Evolutionary conservation across 192 early-diverging fungal species (phyloP).

Genomic region (Lobulomyces angularis): DNA sequence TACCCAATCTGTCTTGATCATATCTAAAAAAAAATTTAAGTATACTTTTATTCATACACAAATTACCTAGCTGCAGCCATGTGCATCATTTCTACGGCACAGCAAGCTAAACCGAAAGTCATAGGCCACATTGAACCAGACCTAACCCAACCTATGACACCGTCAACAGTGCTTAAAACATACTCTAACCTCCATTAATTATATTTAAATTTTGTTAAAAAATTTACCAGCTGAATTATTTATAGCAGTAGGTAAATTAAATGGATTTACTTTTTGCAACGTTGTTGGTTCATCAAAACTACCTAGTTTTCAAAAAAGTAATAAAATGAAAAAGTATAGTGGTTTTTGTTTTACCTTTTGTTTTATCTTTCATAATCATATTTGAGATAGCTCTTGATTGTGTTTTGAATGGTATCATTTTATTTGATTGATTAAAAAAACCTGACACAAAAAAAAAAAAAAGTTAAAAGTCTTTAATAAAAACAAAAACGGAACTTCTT

Average conservation of each 20-base stretch:
- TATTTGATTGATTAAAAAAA: too few species aligned
- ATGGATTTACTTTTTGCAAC: conserved; percentile 29
- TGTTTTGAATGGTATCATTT: too few species aligned
- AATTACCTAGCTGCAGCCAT: conserved; percentile 65
- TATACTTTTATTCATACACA: conserved; percentile 18
- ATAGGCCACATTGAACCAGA: conserved; percentile 71
- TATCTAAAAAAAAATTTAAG: conserved; percentile 93
- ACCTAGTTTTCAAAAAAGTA: too few species aligned
- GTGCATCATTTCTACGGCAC: conserved; percentile 97
- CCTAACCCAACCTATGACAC: conserved; percentile 85
- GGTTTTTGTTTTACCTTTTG: too few species aligned
- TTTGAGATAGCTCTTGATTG: too few species aligned
- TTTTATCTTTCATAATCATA: too few species aligned
- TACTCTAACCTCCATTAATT: conserved; percentile 16
- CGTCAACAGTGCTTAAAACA: conserved; percentile 80
- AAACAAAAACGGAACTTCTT: too few species aligned
- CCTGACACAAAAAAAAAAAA: too few species aligned
- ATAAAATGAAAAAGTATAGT: too few species aligned
- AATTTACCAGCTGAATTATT: conserved; percentile 34
- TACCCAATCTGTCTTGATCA: conserved; percentile 95
- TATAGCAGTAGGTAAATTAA: conserved; percentile 26
- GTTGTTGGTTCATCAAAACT: too few species aligned
- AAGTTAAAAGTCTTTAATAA: too few species aligned
- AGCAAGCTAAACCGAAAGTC: conserved; percentile 87
- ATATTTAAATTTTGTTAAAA: background rate